Base-by-base conservation (phyloP, 2,329 filamentous ascomycete species). In the Myriosclerotinia curreyana region DNA sequence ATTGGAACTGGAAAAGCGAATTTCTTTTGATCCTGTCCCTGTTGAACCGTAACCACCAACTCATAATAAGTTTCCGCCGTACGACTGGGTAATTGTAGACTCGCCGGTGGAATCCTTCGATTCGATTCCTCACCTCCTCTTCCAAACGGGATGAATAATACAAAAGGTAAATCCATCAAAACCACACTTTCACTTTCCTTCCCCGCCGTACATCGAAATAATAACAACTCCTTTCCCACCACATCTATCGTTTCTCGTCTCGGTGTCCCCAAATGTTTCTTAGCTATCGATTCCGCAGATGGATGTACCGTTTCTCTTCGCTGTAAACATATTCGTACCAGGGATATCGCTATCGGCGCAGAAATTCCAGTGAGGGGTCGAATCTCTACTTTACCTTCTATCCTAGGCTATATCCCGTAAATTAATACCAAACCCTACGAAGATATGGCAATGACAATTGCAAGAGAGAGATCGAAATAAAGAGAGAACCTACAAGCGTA, bases 51-150 rank as follows among this genome's bases (percentile, higher is more conserved):
- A 60, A 99, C 95, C 64, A 98, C 92, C 67, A 99, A 84, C 79
- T 99, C 95, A 79, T 98, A 99, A 76, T 83, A 96, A 53, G 95
- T 99, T 80, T 99, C 95, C 66, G 92, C 93, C n/a, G 91, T 96
- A 72, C 95, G 86, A 78, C 90, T 95, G 31, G 92, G 89, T 64
- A 99, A 82, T 76, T 96, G 91, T 72, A 99, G 78, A 69, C 92
- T 96, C 42, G 95, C 93, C 3, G 95, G 94, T 2, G 95, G 95
- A 73, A 98, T 93, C 70, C 93, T 86, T 70, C 92, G 83, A 70
- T 93, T 95, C 34, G 90, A 88, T 77, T 98, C 95, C 76, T 96
- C 91, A 64, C 93, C 92, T 56, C 92, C 91, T 70, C 92, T 86
- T 48, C 94, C 94, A 74, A 93, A 98, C 2, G 95, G 95, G 75